phyloP scores from a whole-genome alignment of 768 basidiomycete genomes.

The Rhodocollybia butyracea region DNA sequence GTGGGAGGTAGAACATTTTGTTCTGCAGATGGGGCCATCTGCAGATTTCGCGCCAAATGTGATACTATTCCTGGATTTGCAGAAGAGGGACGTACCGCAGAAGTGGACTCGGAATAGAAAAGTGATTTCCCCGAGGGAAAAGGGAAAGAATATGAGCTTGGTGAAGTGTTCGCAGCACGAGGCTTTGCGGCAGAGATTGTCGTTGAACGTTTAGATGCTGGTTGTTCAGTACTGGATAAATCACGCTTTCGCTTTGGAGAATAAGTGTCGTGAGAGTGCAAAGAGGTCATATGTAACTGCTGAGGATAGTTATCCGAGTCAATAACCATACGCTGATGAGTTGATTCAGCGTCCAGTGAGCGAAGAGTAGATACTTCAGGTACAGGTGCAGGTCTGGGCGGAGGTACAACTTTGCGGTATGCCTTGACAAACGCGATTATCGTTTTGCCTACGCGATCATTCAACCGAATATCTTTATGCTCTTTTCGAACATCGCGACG shows the following conservation, averaged over 20 bases:
- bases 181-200: too few species aligned
- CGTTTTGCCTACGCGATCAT: constrained; percentile 30
- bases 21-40: not conserved
- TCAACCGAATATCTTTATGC: constrained; percentile 38
- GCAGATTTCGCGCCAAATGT: not conserved
- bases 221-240: not conserved
- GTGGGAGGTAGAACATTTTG: too few species aligned
- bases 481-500: constrained; percentile 32
- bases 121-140: not conserved
- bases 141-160: not conserved
- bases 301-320: too few species aligned
- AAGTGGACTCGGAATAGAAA: not conserved
- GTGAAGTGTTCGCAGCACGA: not conserved
- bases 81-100: not conserved
- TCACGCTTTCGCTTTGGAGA: not conserved
- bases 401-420: constrained; percentile 6
- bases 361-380: too few species aligned
- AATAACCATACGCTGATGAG: too few species aligned
- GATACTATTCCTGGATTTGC: not conserved
- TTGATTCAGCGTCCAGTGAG: too few species aligned
- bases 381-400: not conserved
- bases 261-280: too few species aligned
- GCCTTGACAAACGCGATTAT: constrained; percentile 28
- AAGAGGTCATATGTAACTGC: too few species aligned
- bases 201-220: not conserved